A percentile compares a stretch with the other conserved stretches of the same genome.
phyloP scores from a whole-genome alignment of 2,329 filamentous ascomycete genomes.

The Diaporthe eres region DNA sequence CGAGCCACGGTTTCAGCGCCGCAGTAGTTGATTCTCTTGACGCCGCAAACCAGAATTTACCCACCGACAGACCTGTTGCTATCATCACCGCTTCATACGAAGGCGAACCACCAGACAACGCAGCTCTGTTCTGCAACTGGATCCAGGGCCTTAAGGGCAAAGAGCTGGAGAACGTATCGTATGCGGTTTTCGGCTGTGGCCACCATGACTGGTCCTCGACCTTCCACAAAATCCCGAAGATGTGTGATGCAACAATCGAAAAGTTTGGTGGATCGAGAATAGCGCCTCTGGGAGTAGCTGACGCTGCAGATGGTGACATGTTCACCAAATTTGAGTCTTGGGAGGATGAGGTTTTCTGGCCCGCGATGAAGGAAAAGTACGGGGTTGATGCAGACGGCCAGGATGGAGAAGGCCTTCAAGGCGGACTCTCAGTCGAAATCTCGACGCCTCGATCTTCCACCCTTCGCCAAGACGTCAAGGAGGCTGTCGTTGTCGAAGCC shows the following conservation, averaged over 20 bases:
- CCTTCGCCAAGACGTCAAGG: slow-evolving; percentile 71
- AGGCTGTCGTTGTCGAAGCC: slow-evolving; percentile 69
- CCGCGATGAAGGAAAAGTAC: slow-evolving; percentile 59
- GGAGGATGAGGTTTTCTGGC: slow-evolving; percentile 68
- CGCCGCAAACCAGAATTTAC: slow-evolving; percentile 70
- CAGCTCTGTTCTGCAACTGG: slow-evolving; percentile 77
- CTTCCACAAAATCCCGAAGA: slow-evolving; percentile 75
- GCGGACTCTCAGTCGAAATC: slow-evolving; percentile 61
- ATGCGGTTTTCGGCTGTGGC: slow-evolving; percentile 79
- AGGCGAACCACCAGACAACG: slow-evolving; percentile 79
- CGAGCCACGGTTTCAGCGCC: slow-evolving; percentile 71
- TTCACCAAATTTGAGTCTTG: slow-evolving; percentile 75
- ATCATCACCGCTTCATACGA: slow-evolving; percentile 80
- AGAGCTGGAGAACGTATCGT: slow-evolving; percentile 69
- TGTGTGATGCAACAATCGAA: slow-evolving; percentile 68
- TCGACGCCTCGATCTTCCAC: slow-evolving; percentile 66
- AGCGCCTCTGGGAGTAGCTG: slow-evolving; percentile 65
- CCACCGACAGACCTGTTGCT: slow-evolving; percentile 73
- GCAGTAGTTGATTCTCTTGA: slow-evolving; percentile 70
- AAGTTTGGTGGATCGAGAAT: slow-evolving; percentile 62
- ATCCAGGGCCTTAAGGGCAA: slow-evolving; percentile 64
- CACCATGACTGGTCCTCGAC: slow-evolving; percentile 69
- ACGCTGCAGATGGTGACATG: slow-evolving; percentile 73
- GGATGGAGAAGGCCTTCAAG: slow-evolving; percentile 42
- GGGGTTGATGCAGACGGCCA: slow-evolving; percentile 38